Evolutionary conservation across 2,329 filamentous ascomycete genomes (phyloP).

Genomic region (Calonectria fujianensis): DNA sequence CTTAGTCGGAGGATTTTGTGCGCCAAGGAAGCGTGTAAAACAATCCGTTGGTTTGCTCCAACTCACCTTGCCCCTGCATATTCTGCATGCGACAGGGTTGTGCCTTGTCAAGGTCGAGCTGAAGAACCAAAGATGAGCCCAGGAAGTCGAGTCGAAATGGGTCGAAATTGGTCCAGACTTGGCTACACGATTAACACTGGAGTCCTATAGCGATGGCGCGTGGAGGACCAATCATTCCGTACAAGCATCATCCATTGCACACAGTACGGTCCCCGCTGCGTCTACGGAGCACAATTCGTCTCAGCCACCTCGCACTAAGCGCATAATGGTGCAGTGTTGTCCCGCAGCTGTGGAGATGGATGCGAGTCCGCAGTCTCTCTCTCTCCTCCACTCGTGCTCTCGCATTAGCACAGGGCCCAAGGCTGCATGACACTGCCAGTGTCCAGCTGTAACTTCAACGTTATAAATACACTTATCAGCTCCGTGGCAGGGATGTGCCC

Average conservation of each 20-base stretch:
- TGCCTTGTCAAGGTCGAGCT: neutral
- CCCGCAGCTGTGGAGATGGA: neutral
- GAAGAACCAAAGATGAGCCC: neutral
- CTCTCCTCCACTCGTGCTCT: constrained; percentile 3
- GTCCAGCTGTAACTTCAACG: constrained; percentile 5
- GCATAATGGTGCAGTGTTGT: constrained; percentile 18
- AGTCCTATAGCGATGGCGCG: neutral
- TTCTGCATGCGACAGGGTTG: neutral
- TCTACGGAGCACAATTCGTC: neutral
- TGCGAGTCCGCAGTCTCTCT: too few relatives aligned
- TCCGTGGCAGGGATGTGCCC: neutral
- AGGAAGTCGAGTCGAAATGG: neutral
- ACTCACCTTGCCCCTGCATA: neutral
- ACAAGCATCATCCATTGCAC: too few relatives aligned
- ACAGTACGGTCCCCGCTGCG: neutral
- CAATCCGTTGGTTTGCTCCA: neutral
- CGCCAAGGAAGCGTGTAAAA: neutral
- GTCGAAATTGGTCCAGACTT: neutral
- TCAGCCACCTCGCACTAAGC: constrained; percentile 10
- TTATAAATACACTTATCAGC: constrained; percentile 13
- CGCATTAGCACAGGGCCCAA: constrained; percentile 10
- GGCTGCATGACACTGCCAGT: neutral
- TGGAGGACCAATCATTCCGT: neutral
- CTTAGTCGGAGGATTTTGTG: neutral
- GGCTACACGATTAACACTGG: neutral